phyloP scores from a whole-genome alignment of 306 rosid species.

The Psophocarpus tetragonolobus region DNA sequence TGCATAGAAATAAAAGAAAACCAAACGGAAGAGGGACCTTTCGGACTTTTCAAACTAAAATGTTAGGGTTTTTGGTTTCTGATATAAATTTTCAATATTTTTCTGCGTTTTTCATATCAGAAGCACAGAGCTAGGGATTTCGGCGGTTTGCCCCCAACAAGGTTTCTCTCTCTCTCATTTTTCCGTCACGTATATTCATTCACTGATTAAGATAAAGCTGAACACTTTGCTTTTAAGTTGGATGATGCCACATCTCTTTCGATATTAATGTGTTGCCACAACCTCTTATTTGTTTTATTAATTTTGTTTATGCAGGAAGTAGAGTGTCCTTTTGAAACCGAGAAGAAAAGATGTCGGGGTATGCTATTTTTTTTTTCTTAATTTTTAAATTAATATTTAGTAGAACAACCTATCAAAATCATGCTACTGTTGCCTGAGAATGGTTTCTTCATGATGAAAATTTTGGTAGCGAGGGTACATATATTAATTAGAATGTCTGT shows the following conservation, averaged over 20 bases:
- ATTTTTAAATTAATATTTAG: neutral
- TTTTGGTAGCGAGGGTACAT: neutral
- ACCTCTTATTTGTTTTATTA: neutral
- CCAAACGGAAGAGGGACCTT: neutral
- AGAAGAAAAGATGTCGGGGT: constrained; percentile 35
- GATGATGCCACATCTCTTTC: neutral
- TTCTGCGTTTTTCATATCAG: neutral
- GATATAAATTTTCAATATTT: neutral
- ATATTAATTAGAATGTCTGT: neutral
- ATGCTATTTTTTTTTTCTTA: neutral
- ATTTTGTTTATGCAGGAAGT: constrained; percentile 35
- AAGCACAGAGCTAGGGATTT: neutral
- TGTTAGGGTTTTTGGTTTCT: constrained; percentile 22
- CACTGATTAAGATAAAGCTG: neutral
- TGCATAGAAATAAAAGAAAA: too few relatives aligned
- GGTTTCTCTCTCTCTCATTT: neutral
- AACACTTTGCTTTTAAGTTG: neutral
- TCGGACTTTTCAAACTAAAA: neutral
- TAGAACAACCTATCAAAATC: neutral
- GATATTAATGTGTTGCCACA: neutral
- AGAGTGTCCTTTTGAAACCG: neutral
- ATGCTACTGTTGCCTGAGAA: neutral
- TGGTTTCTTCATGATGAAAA: neutral
- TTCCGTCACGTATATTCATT: neutral
- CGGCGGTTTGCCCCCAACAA: neutral